Evolutionary conservation across 2,329 filamentous ascomycete genomes (phyloP), one percentile per base, ranked within the genome.

Genomic region (Nigrospora oryzae): DNA sequence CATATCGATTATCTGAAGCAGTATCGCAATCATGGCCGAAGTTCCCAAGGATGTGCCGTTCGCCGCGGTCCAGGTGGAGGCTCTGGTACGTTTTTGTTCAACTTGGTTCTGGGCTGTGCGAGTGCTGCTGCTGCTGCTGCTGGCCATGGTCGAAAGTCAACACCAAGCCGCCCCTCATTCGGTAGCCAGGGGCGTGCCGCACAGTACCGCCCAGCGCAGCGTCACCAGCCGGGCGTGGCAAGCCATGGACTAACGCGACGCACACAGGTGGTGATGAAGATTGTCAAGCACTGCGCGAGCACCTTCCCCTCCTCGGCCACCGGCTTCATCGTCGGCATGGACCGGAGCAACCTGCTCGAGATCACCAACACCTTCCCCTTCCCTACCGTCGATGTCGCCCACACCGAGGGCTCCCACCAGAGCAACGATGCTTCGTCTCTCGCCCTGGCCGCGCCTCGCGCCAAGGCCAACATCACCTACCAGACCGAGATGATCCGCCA

Each of bases 401-500:
- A 77, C 51, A 69, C 79, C 58, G 84, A 88, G 57, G 75, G 73
- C 49, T 47, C 47, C 66, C 86, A 90, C 71, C 83, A 88, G 67
- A 87, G 23, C 17, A 42, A 80, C 63, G 80, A 84, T 54, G 75
- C 84, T 46, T 84, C 85, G 42, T 81, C 83, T 59, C 72, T 86
- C 38, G 89, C 93, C 16, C 86, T 89, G 30, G 86, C 89, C 13
- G 93, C 93, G 39, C 93, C 93, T 53, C 84, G 93, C 55, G 86
- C 90, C 53, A 97, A 97, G 75, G 79, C 86, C 60, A 96, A 95
- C 67, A 76, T 84, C 17, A 70, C 75, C 56, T 97, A 98, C 71
- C 88, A 95, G 72, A 84, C 81, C 54, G 93, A 98, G 69, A 97
- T 97, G 91, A 91, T 98, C 68, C 86, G 89, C 62, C 89, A 93